Conservation (phyloP, 106 monocot genomes). For the Narthecium ossifragum region DNA sequence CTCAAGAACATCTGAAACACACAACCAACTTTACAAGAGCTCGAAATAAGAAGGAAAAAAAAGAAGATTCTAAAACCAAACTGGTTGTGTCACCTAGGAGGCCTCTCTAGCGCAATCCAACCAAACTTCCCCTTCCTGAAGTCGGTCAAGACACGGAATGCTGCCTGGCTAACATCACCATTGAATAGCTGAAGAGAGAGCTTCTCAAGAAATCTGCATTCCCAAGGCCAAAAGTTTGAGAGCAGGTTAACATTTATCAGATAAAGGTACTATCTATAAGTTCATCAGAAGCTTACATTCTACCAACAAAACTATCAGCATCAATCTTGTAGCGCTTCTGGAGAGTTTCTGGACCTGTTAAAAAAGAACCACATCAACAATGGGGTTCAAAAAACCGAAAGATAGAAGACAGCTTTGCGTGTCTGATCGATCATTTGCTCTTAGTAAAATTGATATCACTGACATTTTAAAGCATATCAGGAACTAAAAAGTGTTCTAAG, state of each 20-base stretch:
- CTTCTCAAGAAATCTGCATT: conserved; percentile 70
- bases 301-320: conserved; percentile 55
- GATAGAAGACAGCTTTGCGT: background rate
- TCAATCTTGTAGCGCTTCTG: conserved; percentile 73
- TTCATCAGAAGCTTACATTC: conserved; percentile 42
- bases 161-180: conserved; percentile 79
- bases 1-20: too few relatives aligned
- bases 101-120: conserved; percentile 86
- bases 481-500: background rate
- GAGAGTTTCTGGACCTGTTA: conserved; percentile 59
- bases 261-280: background rate
- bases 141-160: conserved; percentile 73
- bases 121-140: conserved; percentile 96
- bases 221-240: background rate
- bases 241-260: background rate
- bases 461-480: background rate
- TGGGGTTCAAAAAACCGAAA: background rate
- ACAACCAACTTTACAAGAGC: too few relatives aligned
- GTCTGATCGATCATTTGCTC: too few relatives aligned
- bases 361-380: background rate
- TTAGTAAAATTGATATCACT: background rate
- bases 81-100: conserved; percentile 36
- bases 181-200: conserved; percentile 76
- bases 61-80: too few relatives aligned
- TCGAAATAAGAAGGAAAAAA: too few relatives aligned